Evolutionary conservation across 1,139 yeast genomes (phyloP).

Genomic region (Nakaseomyces bracarensis): DNA sequence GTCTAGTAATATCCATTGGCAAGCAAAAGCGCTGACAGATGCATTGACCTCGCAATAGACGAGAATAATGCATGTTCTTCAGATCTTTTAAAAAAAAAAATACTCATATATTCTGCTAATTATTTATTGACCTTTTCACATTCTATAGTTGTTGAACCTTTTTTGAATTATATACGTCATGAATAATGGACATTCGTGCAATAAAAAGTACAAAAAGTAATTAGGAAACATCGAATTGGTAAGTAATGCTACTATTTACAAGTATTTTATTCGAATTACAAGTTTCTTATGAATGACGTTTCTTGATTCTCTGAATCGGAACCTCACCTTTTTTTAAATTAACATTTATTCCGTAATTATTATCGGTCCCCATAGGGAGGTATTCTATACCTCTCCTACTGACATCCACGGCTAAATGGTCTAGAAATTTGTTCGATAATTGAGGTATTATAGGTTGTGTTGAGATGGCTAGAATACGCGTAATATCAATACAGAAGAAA

Average conservation of each 20-base stretch:
- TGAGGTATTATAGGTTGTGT: conserved; percentile 68
- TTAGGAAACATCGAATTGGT: too few species aligned
- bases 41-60: background rate
- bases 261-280: background rate
- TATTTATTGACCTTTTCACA: too few species aligned
- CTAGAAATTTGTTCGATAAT: conserved; percentile 49
- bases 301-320: conserved; percentile 32
- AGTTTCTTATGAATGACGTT: background rate
- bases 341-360: conserved; percentile 39
- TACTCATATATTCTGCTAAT: background rate
- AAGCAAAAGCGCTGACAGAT: conserved; percentile 15
- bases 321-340: conserved; percentile 38
- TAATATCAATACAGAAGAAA: conserved; percentile 59
- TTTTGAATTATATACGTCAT: background rate
- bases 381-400: conserved; percentile 36
- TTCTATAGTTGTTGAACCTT: too few species aligned
- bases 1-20: conserved; percentile 32
- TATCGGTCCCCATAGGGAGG: conserved; percentile 42
- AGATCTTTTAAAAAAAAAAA: too few species aligned
- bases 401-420: conserved; percentile 48
- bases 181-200: too few species aligned
- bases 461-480: conserved; percentile 59
- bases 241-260: background rate
- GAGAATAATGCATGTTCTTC: background rate
- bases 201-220: too few species aligned